These are phyloP conservation scores for Alternaria alternata DNA, from an alignment of 2,329 filamentous ascomycete genomes.

Conservation along the genomic window DNA sequence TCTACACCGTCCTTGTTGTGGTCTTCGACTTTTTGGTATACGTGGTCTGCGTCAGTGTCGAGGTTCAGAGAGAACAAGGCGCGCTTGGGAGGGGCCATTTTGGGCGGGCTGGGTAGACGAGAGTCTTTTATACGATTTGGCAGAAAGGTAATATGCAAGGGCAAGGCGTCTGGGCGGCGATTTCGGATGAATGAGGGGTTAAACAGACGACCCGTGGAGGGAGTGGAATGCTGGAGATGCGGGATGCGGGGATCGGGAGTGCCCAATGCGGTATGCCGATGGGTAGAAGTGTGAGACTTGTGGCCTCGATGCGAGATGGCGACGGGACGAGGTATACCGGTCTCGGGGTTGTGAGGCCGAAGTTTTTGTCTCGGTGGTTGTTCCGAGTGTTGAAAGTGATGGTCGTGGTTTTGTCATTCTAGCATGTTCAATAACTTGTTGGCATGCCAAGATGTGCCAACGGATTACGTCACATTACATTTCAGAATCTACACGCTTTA, in stretches of 20 bases:
- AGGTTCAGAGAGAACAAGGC: slow-evolving; percentile 51
- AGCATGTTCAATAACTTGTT: neutral
- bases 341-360: slow-evolving; percentile 16
- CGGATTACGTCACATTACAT: neutral
- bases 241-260: slow-evolving; percentile 28
- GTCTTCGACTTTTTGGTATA: slow-evolving; percentile 49
- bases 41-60: slow-evolving; percentile 50
- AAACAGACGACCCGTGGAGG: slow-evolving; percentile 15
- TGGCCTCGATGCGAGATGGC: slow-evolving; percentile 6
- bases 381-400: slow-evolving; percentile 17
- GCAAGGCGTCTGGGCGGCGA: neutral
- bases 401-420: neutral
- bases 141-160: neutral
- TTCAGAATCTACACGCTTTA: neutral
- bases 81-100: slow-evolving; percentile 40
- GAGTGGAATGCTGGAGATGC: neutral
- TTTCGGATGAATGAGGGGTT: slow-evolving; percentile 29
- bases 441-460: neutral
- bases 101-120: slow-evolving; percentile 3
- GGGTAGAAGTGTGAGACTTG: slow-evolving; percentile 9
- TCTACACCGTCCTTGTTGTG: slow-evolving; percentile 44
- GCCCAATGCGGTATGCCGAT: slow-evolving; percentile 40
- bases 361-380: slow-evolving; percentile 19
- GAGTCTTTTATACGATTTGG: slow-evolving; percentile 16
- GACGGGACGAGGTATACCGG: neutral